These are phyloP conservation scores for Russula sp. DNA, from an alignment of 768 basidiomycete genomes.

Conservation along the genomic window DNA sequence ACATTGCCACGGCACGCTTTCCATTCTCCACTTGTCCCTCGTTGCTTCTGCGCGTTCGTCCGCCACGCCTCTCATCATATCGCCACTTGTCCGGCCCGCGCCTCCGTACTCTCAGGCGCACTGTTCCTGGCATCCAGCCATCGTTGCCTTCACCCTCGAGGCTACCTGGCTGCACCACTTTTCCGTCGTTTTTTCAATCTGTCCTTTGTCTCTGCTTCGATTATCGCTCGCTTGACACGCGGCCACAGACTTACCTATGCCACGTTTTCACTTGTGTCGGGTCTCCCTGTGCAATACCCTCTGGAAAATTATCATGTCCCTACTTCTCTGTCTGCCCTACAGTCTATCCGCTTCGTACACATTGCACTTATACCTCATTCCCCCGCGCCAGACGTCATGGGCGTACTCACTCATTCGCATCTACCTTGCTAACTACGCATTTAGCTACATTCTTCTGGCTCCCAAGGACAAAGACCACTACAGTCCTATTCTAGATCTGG, in stretches of 20 bases:
- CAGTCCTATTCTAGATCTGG: conserved; percentile 75
- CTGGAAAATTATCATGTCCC: not conserved
- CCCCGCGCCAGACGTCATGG: conserved; percentile 8
- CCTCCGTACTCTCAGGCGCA: not conserved
- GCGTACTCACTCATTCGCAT: not conserved
- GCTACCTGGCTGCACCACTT: too few relatives aligned
- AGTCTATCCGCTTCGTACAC: not conserved
- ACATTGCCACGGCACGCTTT: not conserved
- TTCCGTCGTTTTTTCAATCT: too few relatives aligned
- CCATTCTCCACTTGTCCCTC: not conserved
- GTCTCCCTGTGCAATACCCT: not conserved
- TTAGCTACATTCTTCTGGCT: conserved; percentile 66
- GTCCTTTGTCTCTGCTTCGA: not conserved
- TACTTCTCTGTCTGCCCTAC: not conserved
- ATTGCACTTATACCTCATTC: not conserved
- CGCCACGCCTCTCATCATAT: not conserved
- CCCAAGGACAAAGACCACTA: conserved; percentile 86
- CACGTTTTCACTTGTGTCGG: not conserved
- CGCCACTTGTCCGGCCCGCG: conserved; percentile 2
- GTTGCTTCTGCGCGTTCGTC: conserved; percentile 3
- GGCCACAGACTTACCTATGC: not conserved
- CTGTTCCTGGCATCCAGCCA: not conserved
- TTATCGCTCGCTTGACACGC: not conserved
- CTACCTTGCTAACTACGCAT: not conserved
- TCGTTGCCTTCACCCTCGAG: too few relatives aligned